These are phyloP conservation scores for Pseudonectria foliicola DNA, from an alignment of 2,329 filamentous ascomycete species.

Conservation along the genomic window DNA sequence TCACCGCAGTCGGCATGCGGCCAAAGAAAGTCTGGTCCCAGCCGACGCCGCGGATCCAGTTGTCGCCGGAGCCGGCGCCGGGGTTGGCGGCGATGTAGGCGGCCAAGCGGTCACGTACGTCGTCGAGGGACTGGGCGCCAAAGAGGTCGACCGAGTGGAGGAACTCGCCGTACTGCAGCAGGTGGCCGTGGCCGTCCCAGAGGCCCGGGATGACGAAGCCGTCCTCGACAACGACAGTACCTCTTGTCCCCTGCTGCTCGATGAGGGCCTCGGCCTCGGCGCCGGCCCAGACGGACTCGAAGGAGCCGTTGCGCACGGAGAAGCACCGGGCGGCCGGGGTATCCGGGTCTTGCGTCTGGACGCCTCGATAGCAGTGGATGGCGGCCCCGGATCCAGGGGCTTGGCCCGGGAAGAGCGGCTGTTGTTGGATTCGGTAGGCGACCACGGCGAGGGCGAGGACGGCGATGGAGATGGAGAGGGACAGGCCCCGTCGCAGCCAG, in stretches of 20 bases:
- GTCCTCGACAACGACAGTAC: conserved; percentile 4
- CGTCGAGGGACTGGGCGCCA: conserved; percentile 45
- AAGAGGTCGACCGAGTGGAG: conserved; percentile 60
- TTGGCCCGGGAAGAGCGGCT: conserved; percentile 15
- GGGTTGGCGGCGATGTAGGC: conserved; percentile 44
- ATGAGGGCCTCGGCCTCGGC: conserved; percentile 17
- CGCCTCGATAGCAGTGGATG: conserved; percentile 32
- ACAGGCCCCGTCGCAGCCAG: conserved; percentile 22
- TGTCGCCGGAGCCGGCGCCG: conserved; percentile 42
- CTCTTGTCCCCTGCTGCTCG: conserved; percentile 17
- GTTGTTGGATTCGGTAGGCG: conserved; percentile 22
- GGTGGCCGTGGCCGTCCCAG: conserved; percentile 65
- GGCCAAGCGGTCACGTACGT: conserved; percentile 46
- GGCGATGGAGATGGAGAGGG: conserved; percentile 24
- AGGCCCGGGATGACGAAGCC: conserved; percentile 59
- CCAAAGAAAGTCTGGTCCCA: conserved; percentile 64
- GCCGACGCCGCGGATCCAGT: conserved; percentile 61
- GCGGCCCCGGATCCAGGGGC: conserved; percentile 1
- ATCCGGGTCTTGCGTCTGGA: conserved; percentile 30
- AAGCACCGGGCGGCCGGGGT: conserved; percentile 46
- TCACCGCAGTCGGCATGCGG: conserved; percentile 57
- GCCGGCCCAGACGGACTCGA: conserved; percentile 40
- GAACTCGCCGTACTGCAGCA: conserved; percentile 60
- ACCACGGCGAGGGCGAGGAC: conserved; percentile 28
- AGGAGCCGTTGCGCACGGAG: conserved; percentile 43